Percentiles rank a stretch among this genome's conserved stretches.
These are phyloP conservation scores for Leavenworthia alabamica DNA, from an alignment of 345 rosid genomes.

Conservation along the genomic window DNA sequence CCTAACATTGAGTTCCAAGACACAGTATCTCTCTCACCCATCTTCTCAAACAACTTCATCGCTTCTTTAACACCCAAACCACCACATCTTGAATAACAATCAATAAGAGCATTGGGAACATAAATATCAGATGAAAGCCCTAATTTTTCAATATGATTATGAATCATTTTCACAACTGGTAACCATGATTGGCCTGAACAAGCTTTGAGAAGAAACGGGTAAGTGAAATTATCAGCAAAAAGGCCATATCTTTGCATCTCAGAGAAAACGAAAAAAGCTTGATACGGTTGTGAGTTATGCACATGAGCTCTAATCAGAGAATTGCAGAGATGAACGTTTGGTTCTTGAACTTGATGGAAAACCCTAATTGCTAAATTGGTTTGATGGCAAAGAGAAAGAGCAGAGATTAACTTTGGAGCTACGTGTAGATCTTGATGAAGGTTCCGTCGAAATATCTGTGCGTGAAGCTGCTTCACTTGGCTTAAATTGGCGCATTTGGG, in stretches of 20 bases:
- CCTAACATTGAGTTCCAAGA: slow-evolving; percentile 78
- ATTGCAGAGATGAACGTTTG: slow-evolving; percentile 56
- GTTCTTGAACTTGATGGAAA: slow-evolving; percentile 52
- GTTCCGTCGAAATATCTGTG: slow-evolving; percentile 55
- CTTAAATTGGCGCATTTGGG: slow-evolving; percentile 55
- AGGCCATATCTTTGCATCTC: slow-evolving; percentile 57
- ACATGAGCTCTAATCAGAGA: slow-evolving; percentile 64
- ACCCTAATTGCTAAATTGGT: slow-evolving; percentile 47
- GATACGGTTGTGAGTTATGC: slow-evolving; percentile 39
- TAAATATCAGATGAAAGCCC: slow-evolving; percentile 66
- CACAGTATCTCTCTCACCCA: slow-evolving; percentile 59
- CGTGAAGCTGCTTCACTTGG: slow-evolving; percentile 63
- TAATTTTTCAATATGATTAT: slow-evolving; percentile 54
- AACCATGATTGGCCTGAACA: slow-evolving; percentile 48
- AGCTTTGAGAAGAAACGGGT: slow-evolving; percentile 74
- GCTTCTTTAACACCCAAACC: slow-evolving; percentile 52
- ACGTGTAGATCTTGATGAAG: slow-evolving; percentile 51
- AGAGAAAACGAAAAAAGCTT: slow-evolving; percentile 53
- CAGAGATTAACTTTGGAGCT: slow-evolving; percentile 64
- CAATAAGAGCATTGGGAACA: slow-evolving; percentile 80
- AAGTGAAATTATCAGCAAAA: slow-evolving; percentile 66
- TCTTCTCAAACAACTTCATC: slow-evolving; percentile 46
- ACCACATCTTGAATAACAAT: slow-evolving; percentile 72
- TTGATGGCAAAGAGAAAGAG: slow-evolving; percentile 61
- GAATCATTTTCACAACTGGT: slow-evolving; percentile 61